phyloP scores from a whole-genome alignment of 495 filamentous ascomycete genomes.

The Hypomontagnella submonticulosa region DNA sequence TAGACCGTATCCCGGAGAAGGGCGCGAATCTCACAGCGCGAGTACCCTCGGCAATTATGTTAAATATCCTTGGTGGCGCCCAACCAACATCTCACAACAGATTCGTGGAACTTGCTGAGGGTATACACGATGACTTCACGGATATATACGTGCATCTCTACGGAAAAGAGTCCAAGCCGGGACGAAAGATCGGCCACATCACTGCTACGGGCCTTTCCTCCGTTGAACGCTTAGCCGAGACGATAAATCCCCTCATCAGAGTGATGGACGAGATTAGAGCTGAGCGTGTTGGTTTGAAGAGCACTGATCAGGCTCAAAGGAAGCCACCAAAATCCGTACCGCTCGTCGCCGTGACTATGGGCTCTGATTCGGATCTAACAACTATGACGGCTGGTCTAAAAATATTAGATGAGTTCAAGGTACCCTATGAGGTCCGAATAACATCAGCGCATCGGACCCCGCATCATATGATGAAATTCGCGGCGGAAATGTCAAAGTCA shows the following conservation, averaged over 20 bases:
- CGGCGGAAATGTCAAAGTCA: constrained; percentile 69
- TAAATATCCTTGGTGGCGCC: constrained; percentile 91
- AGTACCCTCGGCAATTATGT: constrained; percentile 80
- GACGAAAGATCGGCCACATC: constrained; percentile 95
- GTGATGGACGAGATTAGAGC: constrained; percentile 72
- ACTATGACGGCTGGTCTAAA: constrained; percentile 80
- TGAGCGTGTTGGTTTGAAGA: constrained; percentile 59
- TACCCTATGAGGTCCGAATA: constrained; percentile 82
- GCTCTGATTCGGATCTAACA: constrained; percentile 91
- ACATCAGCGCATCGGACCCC: constrained; percentile 96
- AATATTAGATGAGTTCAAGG: constrained; percentile 77
- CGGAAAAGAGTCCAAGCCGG: constrained; percentile 86
- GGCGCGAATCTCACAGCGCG: constrained; percentile 69
- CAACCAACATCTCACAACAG: constrained; percentile 73
- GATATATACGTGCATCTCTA: constrained; percentile 80
- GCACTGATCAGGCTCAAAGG: constrained; percentile 30
- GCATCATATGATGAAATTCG: constrained; percentile 81
- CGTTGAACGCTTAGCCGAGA: constrained; percentile 75
- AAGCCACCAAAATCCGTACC: constrained; percentile 54
- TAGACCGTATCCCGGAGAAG: constrained; percentile 75
- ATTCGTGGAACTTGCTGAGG: constrained; percentile 71
- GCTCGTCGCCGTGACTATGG: constrained; percentile 89
- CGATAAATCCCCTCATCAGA: constrained; percentile 74
- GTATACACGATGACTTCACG: constrained; percentile 63
- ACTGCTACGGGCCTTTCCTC: constrained; percentile 74